Evolutionary conservation across 495 filamentous ascomycete species (phyloP).

Genomic region (Neohortaea acidophila): DNA sequence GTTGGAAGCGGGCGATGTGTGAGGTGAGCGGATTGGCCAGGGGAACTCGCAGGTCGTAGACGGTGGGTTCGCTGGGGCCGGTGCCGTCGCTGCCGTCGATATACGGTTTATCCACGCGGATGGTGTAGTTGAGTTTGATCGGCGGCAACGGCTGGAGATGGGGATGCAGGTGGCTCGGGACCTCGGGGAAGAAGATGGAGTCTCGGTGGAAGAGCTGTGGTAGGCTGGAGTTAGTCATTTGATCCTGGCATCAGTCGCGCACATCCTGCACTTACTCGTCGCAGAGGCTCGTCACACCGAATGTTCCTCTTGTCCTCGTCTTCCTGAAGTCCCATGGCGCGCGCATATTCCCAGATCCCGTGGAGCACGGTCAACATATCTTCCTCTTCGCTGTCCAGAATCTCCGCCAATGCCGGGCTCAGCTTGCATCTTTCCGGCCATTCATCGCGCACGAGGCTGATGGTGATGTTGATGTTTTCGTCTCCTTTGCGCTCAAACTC

Average conservation of each 20-base stretch:
- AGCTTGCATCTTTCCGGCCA: conserved; percentile 68
- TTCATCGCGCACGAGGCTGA: conserved; percentile 78
- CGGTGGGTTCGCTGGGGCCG: conserved; percentile 32
- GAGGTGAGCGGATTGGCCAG: conserved; percentile 70
- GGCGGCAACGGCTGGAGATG: conserved; percentile 71
- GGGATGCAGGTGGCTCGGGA: conserved; percentile 56
- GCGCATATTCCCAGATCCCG: conserved; percentile 91
- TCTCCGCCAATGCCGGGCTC: conserved; percentile 60
- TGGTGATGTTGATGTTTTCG: conserved; percentile 79
- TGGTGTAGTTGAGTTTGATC: conserved; percentile 75
- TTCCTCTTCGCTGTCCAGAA: conserved; percentile 76
- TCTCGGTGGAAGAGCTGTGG: conserved; percentile 64
- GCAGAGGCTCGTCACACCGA: conserved; percentile 69
- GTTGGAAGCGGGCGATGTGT: conserved; percentile 37
- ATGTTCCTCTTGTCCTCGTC: conserved; percentile 87
- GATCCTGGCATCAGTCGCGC: neutral
- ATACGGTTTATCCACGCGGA: conserved; percentile 80
- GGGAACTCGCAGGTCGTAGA: conserved; percentile 78
- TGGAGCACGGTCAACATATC: conserved; percentile 73
- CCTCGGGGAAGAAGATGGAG: conserved; percentile 71
- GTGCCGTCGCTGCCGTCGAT: conserved; percentile 37
- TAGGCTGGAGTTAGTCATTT: conserved; percentile 5
- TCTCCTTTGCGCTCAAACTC: conserved; percentile 85
- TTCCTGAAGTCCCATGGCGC: conserved; percentile 70
- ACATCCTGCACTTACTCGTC: conserved; percentile 47